Evolutionary conservation across 345 rosid species (phyloP).

Genomic region (Populus nigra): DNA sequence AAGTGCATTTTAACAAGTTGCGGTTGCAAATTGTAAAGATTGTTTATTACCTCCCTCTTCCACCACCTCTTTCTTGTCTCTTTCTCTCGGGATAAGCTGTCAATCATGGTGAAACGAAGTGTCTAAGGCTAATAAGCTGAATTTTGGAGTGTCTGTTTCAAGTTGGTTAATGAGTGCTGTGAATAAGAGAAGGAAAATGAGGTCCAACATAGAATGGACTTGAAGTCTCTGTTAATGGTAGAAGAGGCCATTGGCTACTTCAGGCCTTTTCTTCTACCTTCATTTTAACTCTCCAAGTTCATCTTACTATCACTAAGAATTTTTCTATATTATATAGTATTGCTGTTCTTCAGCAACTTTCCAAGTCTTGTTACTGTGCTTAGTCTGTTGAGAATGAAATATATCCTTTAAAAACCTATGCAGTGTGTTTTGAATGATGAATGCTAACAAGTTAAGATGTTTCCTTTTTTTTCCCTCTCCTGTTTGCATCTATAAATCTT

Average conservation of each 20-base stretch:
- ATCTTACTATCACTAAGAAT: neutral
- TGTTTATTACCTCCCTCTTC: neutral
- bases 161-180: neutral
- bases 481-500: neutral
- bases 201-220: neutral
- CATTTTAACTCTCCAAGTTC: neutral
- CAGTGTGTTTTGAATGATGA: neutral
- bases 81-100: neutral
- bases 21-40: neutral
- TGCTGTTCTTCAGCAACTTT: neutral
- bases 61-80: neutral
- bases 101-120: neutral
- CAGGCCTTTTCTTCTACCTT: constrained; percentile 2
- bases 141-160: neutral
- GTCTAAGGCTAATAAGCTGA: constrained; percentile 1
- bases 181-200: neutral
- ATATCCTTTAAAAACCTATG: neutral
- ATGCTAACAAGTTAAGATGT: neutral
- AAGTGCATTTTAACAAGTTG: neutral
- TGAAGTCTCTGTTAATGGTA: neutral
- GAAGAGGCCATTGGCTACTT: neutral
- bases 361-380: neutral
- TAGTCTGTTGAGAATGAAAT: neutral
- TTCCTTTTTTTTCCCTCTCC: neutral
- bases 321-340: neutral